Conservation (phyloP, 345 rosid genomes). For the Limnanthes douglasii region DNA sequence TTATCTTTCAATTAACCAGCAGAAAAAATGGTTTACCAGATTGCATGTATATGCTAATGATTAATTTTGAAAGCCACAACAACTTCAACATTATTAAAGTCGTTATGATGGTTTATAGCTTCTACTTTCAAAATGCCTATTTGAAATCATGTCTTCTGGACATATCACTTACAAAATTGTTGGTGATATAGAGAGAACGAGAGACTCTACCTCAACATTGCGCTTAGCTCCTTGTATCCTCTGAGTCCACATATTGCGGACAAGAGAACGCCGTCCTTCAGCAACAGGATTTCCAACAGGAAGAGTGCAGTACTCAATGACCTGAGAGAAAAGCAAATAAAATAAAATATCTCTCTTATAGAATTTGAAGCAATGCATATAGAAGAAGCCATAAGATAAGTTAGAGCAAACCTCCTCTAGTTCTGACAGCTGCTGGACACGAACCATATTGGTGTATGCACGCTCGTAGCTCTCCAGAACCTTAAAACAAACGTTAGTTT, state of each 20-base stretch:
- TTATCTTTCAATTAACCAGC: too few relatives aligned
- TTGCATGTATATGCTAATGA: too few relatives aligned
- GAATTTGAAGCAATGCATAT: too few relatives aligned
- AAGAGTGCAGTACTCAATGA: slow-evolving; percentile 86
- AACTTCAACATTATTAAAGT: too few relatives aligned
- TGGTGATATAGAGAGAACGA: too few relatives aligned
- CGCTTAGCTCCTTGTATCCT: slow-evolving; percentile 90
- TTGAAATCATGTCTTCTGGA: too few relatives aligned
- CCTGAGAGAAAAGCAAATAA: slow-evolving; percentile 23
- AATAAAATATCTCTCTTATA: too few relatives aligned
- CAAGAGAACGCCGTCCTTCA: slow-evolving; percentile 74
- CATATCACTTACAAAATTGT: too few relatives aligned
- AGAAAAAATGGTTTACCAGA: too few relatives aligned
- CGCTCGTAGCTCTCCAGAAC: slow-evolving; percentile 98
- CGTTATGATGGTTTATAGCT: too few relatives aligned
- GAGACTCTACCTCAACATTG: slow-evolving; percentile 76
- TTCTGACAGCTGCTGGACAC: slow-evolving; percentile 96
- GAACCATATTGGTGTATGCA: slow-evolving; percentile 93
- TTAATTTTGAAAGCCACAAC: too few relatives aligned
- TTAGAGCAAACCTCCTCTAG: slow-evolving; percentile 71
- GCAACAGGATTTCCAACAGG: slow-evolving; percentile 63
- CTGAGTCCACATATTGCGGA: slow-evolving; percentile 98
- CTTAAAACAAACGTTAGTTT: slow-evolving; percentile 21
- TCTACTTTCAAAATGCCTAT: too few relatives aligned
- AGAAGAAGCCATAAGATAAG: slow-evolving; percentile 7